Evolutionary conservation across 805 yeast species (phyloP).

Genomic region (Wickerhamiella slavikovae): DNA sequence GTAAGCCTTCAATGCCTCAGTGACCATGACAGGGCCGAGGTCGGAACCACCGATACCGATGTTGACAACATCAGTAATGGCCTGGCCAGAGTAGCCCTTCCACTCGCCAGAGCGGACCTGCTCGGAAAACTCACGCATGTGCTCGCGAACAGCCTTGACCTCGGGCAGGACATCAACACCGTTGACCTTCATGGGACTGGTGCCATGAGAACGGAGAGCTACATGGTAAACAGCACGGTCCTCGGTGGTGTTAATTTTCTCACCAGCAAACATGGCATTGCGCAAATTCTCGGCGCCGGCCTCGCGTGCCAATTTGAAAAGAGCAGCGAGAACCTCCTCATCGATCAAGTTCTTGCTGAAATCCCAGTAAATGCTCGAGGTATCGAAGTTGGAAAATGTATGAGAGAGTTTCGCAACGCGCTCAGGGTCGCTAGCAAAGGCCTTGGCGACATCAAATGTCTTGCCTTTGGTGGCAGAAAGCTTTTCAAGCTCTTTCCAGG

Average conservation of each 20-base stretch:
- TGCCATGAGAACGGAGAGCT: constrained; percentile 84
- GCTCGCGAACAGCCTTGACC: constrained; percentile 77
- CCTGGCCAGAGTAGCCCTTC: constrained; percentile 94
- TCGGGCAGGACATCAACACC: constrained; percentile 79
- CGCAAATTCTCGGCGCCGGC: constrained; percentile 73
- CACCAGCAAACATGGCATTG: constrained; percentile 82
- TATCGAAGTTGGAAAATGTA: constrained; percentile 68
- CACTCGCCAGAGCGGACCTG: constrained; percentile 80
- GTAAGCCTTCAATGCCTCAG: constrained; percentile 91
- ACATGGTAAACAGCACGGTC: constrained; percentile 84
- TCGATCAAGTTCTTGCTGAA: constrained; percentile 86
- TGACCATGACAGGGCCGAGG: constrained; percentile 97
- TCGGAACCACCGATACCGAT: constrained; percentile 99
- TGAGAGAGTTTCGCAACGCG: constrained; percentile 62
- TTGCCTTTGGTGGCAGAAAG: constrained; percentile 54
- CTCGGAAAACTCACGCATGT: constrained; percentile 91
- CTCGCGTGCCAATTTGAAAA: constrained; percentile 70
- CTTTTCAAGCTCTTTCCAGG: constrained; percentile 63
- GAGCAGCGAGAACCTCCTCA: constrained; percentile 51
- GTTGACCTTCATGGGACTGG: constrained; percentile 71
- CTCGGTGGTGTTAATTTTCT: constrained; percentile 88
- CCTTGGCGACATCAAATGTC: constrained; percentile 50
- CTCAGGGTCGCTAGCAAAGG: constrained; percentile 50
- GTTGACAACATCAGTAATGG: constrained; percentile 84
- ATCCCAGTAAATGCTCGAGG: constrained; percentile 77